Conservation (phyloP, 1,139 yeast genomes). For the Hansenula sp. region DNA sequence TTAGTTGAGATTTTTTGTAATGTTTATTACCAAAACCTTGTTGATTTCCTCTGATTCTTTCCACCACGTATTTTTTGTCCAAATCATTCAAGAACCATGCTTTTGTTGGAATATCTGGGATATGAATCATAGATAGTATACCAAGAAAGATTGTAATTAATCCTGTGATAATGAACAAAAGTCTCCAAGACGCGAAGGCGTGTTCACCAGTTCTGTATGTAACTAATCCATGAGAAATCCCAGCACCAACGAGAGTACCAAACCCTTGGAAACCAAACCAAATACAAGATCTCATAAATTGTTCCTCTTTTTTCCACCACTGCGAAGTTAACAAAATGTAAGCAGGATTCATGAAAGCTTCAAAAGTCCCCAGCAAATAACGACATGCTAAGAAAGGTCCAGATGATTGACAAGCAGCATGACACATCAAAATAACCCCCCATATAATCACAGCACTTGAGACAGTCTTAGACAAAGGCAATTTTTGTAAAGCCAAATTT, state of each 20-base stretch:
- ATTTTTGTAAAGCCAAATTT: constrained; percentile 20
- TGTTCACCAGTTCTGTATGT: constrained; percentile 38
- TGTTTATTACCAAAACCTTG: constrained; percentile 54
- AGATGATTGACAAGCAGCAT: constrained; percentile 41
- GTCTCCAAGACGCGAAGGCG: constrained; percentile 41
- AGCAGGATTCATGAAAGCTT: constrained; percentile 53
- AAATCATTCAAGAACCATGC: constrained; percentile 48
- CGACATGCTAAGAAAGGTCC: constrained; percentile 44
- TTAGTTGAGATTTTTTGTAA: constrained; percentile 49
- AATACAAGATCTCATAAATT: constrained; percentile 31
- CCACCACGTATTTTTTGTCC: constrained; percentile 48
- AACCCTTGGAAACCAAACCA: background rate
- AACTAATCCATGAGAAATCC: constrained; percentile 48
- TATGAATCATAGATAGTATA: constrained; percentile 34
- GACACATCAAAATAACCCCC: constrained; percentile 47
- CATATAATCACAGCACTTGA: constrained; percentile 42
- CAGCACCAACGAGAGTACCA: constrained; percentile 45
- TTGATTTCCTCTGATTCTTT: constrained; percentile 44
- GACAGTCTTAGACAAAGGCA: constrained; percentile 48
- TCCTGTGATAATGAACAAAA: constrained; percentile 47
- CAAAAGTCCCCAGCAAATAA: constrained; percentile 49
- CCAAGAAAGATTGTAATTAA: constrained; percentile 47
- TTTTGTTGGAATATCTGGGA: constrained; percentile 51
- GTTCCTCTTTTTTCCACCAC: constrained; percentile 48
- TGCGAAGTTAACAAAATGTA: constrained; percentile 51